Evolutionary conservation across 371 early-diverging fungal genomes (phyloP), one percentile per base, ranked within the genome.

Genomic region (Circinella minor): DNA sequence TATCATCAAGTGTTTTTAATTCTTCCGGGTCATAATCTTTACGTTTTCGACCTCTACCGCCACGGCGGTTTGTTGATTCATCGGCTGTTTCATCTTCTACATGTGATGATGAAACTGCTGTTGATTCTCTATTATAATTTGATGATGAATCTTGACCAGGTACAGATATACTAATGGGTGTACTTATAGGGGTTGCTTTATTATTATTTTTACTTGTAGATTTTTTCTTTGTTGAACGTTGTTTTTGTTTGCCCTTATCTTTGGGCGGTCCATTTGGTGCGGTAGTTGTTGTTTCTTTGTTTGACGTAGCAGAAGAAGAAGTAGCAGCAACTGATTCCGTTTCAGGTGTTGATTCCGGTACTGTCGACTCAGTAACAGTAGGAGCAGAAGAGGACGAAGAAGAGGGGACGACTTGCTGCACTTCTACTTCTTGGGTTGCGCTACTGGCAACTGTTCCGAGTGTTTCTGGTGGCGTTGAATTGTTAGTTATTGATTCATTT

Each of bases 1-100:
- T 75, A 36, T 85, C 85, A 9, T 84, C 86, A 3, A 84, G 47
- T 3, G 85, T 84, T 20, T 65, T 61, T 70, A 79, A 39, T 34
- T 73, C 57, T 3, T 15, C 34, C 9, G 75, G 71, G 49, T 71
- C 65, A 17, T 55, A 15, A 1, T 60, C 43, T 48, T 39, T 36
- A 15, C 11, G 34, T 20, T 61, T 60, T 36, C 15, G 34, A 10
- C 48, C 49, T 36, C 43, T 13, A 47, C 64, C 47, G 15, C 39
- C 17, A 13, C 43, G 43, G 11, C 43, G 43, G 43, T 43, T 43
- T 43, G 43, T 6, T 9, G 43, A 11, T 43, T 17, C 48, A 20
- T 63, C n/a, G 6, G 27, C 67, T 36, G 59, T 34, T 60, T 57
- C 17, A 3, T 36, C 37, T 36, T 55, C 55, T 55, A 17, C 55